Conservation (phyloP, 2,329 filamentous ascomycete species). For the Colletotrichum sp. region DNA sequence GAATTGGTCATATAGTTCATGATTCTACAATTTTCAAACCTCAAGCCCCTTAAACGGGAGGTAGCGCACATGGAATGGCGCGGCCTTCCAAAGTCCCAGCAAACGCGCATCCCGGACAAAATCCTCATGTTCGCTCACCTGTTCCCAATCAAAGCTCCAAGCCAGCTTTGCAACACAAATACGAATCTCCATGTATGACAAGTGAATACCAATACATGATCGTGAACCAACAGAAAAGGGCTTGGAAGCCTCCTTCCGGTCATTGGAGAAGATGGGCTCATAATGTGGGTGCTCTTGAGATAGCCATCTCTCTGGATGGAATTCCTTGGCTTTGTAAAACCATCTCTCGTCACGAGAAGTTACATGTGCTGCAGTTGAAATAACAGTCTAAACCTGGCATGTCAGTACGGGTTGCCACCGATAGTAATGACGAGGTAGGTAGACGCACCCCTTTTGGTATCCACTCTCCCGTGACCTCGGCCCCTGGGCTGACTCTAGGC, state of each 20-base stretch:
- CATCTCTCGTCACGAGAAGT: slow-evolving; percentile 2
- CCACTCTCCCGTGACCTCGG: background rate
- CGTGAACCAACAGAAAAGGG: background rate
- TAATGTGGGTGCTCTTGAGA: background rate
- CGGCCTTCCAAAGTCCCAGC: slow-evolving; percentile 1
- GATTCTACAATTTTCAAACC: background rate
- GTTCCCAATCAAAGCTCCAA: background rate
- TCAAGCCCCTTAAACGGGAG: background rate
- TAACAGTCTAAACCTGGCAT: background rate
- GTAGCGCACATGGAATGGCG: background rate
- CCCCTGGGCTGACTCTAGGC: background rate
- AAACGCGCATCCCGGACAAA: background rate
- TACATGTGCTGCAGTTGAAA: background rate
- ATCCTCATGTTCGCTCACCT: background rate
- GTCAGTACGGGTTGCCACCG: background rate
- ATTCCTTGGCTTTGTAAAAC: slow-evolving; percentile 1
- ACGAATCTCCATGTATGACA: background rate
- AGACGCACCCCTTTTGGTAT: background rate
- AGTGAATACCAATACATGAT: background rate
- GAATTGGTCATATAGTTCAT: no score
- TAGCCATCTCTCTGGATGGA: slow-evolving; percentile 5
- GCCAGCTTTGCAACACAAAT: background rate
- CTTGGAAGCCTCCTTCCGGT: background rate
- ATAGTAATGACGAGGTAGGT: background rate
- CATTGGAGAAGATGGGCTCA: background rate